Conservation (phyloP, 352 stramenopile species). For the Phytophthora pluvialis region DNA sequence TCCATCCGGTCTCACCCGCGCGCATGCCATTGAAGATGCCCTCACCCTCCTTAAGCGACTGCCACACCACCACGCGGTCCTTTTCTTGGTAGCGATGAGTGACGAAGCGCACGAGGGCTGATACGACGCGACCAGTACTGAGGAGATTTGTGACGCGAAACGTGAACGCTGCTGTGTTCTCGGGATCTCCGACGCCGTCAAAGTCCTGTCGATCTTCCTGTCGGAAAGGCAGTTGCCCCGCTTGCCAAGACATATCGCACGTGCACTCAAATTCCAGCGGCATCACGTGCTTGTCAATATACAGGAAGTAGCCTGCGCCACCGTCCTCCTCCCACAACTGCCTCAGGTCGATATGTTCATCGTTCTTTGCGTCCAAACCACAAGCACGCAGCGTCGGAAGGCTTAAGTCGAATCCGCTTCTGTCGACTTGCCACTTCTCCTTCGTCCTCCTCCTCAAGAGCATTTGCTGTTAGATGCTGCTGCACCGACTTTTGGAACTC, state of each 20-base stretch:
- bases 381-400: conserved; percentile 3
- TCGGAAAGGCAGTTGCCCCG: background rate
- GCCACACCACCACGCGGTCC: conserved; percentile 53
- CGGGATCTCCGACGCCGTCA: background rate
- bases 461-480: background rate
- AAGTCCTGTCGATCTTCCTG: background rate
- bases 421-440: background rate
- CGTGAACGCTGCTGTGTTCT: conserved; percentile 2
- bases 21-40: conserved; percentile 13
- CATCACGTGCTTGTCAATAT: background rate
- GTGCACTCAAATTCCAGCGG: background rate
- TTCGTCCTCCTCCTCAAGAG: background rate
- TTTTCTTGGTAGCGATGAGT: conserved; percentile 46
- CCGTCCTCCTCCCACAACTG: background rate
- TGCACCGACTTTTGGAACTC: background rate
- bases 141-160: background rate
- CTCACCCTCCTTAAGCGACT: conserved; percentile 40
- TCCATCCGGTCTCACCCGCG: conserved; percentile 17
- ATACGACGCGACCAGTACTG: background rate
- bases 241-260: background rate
- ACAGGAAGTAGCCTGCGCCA: background rate
- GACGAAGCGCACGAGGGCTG: conserved; percentile 18
- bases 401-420: background rate
- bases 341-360: background rate
- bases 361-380: background rate